phyloP scores from a whole-genome alignment of 208 protist genomes.

The Acanthamoeba rhysodes region DNA sequence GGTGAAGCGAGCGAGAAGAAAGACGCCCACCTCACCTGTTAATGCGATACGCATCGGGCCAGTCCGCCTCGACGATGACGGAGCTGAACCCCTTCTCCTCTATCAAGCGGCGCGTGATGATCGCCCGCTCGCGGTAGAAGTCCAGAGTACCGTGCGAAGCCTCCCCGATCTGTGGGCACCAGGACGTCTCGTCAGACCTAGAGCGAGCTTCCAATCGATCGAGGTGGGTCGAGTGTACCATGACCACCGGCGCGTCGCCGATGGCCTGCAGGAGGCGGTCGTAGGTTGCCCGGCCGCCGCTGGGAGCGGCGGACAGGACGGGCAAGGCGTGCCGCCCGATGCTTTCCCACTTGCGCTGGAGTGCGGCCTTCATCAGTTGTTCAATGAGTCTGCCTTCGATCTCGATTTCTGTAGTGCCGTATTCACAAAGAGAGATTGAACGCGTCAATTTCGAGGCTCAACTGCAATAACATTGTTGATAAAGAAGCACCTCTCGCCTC shows the following conservation, averaged over 20 bases:
- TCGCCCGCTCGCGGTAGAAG: conserved; percentile 71
- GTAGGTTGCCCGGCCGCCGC: background rate
- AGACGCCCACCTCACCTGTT: background rate
- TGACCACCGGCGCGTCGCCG: conserved; percentile 70
- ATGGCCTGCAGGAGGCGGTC: conserved; percentile 57
- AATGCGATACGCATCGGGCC: conserved; percentile 70
- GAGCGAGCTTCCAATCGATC: background rate
- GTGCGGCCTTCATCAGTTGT: background rate
- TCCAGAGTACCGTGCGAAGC: conserved; percentile 78
- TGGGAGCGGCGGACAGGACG: background rate
- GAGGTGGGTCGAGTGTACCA: background rate
- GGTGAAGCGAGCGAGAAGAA: background rate
- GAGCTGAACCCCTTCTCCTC: conserved; percentile 73
- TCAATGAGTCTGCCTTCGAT: conserved; percentile 13
- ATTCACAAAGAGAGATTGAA: background rate
- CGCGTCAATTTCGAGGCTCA: background rate
- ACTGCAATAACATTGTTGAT: no score
- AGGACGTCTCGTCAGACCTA: background rate
- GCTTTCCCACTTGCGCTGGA: conserved; percentile 4
- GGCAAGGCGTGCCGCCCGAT: conserved; percentile 10
- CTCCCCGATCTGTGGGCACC: conserved; percentile 68
- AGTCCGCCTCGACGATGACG: conserved; percentile 75
- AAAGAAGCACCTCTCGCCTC: background rate
- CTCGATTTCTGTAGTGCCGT: conserved; percentile 1
- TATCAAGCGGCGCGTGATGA: conserved; percentile 65